phyloP scores from a whole-genome alignment of 805 yeast species.

The Ogataea dorogensis region DNA sequence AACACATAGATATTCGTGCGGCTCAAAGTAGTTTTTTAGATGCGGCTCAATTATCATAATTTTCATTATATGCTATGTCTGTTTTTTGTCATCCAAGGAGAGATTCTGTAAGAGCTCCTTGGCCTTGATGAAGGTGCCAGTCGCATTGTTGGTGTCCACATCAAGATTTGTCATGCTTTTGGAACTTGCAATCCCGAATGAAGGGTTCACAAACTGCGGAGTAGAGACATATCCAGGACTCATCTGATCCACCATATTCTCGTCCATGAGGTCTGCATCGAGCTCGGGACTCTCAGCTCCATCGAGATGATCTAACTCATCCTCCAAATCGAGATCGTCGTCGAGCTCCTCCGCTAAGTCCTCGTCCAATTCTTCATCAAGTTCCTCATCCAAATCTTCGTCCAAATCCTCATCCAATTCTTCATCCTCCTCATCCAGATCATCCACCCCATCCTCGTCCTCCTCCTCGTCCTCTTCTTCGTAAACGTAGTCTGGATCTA shows the following conservation, averaged over 20 bases:
- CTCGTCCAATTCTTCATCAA: constrained; percentile 33
- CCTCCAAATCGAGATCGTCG: constrained; percentile 30
- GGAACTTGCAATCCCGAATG: constrained; percentile 16
- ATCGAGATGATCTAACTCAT: constrained; percentile 33
- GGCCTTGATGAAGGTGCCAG: constrained; percentile 28
- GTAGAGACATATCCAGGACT: constrained; percentile 2
- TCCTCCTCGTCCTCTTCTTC: constrained; percentile 28
- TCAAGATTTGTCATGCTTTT: constrained; percentile 17
- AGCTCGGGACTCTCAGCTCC: constrained; percentile 26
- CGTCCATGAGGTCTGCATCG: constrained; percentile 16
- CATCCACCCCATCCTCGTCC: constrained; percentile 25
- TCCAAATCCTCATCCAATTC: constrained; percentile 32
- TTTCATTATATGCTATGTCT: constrained; percentile 4
- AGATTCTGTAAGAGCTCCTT: constrained; percentile 22
- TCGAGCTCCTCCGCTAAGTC: constrained; percentile 36
- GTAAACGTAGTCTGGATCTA: constrained; percentile 35
- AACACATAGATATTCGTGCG: constrained; percentile 1
- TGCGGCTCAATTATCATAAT: constrained; percentile 3
- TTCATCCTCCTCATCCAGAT: constrained; percentile 20
- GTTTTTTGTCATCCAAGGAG: constrained; percentile 13
- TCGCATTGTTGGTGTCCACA: constrained; percentile 18
- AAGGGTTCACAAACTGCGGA: constrained; percentile 5
- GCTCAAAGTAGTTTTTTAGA: too few species aligned
- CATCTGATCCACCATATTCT: constrained; percentile 12
- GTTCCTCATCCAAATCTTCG: constrained; percentile 35